Evolutionary conservation across 768 basidiomycete genomes (phyloP).

Genomic region (Udeniomyces megalosporus): DNA sequence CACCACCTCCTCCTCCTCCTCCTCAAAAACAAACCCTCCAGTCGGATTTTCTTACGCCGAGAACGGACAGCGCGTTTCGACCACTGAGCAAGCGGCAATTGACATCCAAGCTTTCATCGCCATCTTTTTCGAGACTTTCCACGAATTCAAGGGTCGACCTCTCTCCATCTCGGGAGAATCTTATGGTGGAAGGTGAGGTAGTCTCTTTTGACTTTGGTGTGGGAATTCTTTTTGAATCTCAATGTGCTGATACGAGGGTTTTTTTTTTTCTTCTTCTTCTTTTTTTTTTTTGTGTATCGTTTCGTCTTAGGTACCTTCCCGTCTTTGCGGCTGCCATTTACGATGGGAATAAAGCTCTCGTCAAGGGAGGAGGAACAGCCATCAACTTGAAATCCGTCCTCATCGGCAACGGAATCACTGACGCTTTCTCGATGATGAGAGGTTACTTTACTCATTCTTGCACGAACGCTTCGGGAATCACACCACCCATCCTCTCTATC

Average conservation of each 20-base stretch:
- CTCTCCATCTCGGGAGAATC: constrained; percentile 59
- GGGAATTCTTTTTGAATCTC: no score
- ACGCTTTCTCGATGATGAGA: neutral
- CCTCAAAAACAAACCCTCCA: no score
- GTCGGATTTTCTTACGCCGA: constrained; percentile 61
- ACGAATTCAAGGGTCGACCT: constrained; percentile 48
- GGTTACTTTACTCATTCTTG: constrained; percentile 13
- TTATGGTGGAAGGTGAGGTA: constrained; percentile 42
- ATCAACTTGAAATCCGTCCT: constrained; percentile 57
- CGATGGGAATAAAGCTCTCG: constrained; percentile 48
- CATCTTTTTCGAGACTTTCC: constrained; percentile 42
- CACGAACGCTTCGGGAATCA: constrained; percentile 34
- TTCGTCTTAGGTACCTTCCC: constrained; percentile 24
- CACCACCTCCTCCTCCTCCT: no score
- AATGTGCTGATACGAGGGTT: no score
- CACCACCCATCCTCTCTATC: constrained; percentile 35
- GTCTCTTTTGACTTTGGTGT: no score
- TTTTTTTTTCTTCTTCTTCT: constrained; percentile 8
- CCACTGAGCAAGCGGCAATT: constrained; percentile 63
- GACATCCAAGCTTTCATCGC: constrained; percentile 58
- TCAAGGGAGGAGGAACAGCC: constrained; percentile 36
- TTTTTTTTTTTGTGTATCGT: constrained; percentile 15
- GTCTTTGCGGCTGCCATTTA: constrained; percentile 57
- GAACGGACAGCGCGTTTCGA: constrained; percentile 49
- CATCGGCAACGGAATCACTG: constrained; percentile 42